A percentile compares a stretch with the other conserved stretches of the same genome.
Conservation (phyloP, 2,329 filamentous ascomycete genomes). For the Ceratocystis albifundus region DNA sequence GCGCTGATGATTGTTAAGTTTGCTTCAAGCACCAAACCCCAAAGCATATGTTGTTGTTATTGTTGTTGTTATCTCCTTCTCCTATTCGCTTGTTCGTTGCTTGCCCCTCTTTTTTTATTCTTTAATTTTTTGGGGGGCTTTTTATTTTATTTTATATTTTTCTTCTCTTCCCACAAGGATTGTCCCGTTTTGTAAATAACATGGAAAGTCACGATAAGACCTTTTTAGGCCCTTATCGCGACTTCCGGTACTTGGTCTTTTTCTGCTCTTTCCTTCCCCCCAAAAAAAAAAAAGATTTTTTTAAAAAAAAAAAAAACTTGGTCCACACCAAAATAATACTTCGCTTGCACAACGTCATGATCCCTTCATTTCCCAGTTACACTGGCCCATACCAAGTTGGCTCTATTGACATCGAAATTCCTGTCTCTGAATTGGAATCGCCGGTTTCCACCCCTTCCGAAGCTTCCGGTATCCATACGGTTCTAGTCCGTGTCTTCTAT, state of each 20-base stretch:
- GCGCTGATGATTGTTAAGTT: neutral
- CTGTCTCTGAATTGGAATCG: slow-evolving; percentile 47
- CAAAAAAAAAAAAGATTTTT: no score
- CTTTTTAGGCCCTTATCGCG: slow-evolving; percentile 10
- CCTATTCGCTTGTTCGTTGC: neutral
- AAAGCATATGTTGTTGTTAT: neutral
- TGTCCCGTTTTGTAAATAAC: neutral
- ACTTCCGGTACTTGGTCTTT: neutral
- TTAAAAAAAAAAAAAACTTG: slow-evolving; percentile 2
- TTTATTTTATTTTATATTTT: no score
- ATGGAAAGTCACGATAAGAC: neutral
- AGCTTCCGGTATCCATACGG: slow-evolving; percentile 51
- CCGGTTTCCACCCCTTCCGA: slow-evolving; percentile 44
- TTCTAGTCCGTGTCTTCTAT: slow-evolving; percentile 75
- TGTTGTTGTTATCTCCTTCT: no score
- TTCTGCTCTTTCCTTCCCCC: neutral
- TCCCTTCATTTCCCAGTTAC: slow-evolving; percentile 63
- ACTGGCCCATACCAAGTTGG: slow-evolving; percentile 69
- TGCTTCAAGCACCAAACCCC: neutral
- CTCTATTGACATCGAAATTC: slow-evolving; percentile 69
- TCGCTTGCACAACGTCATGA: slow-evolving; percentile 23
- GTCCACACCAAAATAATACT: neutral
- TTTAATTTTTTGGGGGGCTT: no score
- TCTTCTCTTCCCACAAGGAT: neutral
- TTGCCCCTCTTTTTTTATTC: slow-evolving; percentile 9